Evolutionary conservation across 2,329 filamentous ascomycete species (phyloP), one percentile per base, ranked within the genome.

Genomic region (Aspergillaceae sp.): DNA sequence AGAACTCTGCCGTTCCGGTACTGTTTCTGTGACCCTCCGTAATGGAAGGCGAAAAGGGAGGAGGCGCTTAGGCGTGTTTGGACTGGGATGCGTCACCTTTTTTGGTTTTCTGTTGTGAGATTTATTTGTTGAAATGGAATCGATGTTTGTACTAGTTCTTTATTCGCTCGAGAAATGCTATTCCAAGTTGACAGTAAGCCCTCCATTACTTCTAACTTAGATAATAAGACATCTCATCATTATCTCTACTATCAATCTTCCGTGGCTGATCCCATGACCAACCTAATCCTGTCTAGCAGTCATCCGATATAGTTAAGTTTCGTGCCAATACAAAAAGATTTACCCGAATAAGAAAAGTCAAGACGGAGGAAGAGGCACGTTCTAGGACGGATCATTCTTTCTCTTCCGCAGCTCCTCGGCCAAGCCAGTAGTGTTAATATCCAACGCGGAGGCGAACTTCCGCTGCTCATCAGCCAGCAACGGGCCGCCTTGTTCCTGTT

Each of bases 371-470:
- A 53, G 45, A 46, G 50, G 40, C 11, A 51, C 40, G 32, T 56
- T 52, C 11, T 48, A 46, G 34, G 51, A 44, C 32, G 51, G 40
- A 28, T 57, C 52, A 33, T 50, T 48, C 29, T 53, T 62, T 36
- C 61, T 51, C 43, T 53, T 56, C n/a, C 87, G 27, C 88, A 96
- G 67, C 77, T 96, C 29, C 90, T 96, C 68, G 83, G 89, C 62
- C 91, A 95, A 86, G 83, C 87, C 7, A 84, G 86, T 36, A 36
- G 34, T 36, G 26, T 19, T 36, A 7, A n/a, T 38, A 6, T 38
- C 27, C 81, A 89, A 65, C 11, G 61, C 53, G 4, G 54, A 57
- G 3, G 60, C 56, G 6, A 57, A 50, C 30, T 54, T 50, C 32
- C 19, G 19, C 19, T 57, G 50, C 43, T 53, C 51, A 27, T 65